phyloP scores from a whole-genome alignment of 371 early-diverging fungal genomes.

The Mortierella sp. region DNA sequence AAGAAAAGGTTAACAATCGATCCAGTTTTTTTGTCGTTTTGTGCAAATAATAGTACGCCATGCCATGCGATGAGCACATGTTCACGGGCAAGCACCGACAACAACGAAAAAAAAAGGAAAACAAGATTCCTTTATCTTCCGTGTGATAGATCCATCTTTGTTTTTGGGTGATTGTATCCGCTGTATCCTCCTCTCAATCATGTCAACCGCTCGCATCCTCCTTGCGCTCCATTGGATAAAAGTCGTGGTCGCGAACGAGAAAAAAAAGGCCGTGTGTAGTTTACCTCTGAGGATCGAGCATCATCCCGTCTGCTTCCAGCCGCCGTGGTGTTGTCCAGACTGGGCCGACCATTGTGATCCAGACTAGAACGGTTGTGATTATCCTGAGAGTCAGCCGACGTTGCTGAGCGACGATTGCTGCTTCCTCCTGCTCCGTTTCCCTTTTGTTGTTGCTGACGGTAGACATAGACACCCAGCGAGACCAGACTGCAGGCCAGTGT shows the following conservation, averaged over 20 bases:
- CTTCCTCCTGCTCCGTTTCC: constrained; percentile 10
- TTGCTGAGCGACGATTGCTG: constrained; percentile 9
- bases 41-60: not conserved
- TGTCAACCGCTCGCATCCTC: too few relatives aligned
- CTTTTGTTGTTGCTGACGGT: constrained; percentile 44
- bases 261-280: not conserved
- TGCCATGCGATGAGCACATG: not conserved
- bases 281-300: constrained; percentile 50
- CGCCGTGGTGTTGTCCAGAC: constrained; percentile 20
- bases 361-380: not conserved
- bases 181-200: not conserved
- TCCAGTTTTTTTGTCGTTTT: constrained; percentile 1
- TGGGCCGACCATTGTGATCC: constrained; percentile 16
- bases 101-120: not conserved
- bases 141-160: not conserved
- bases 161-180: not conserved
- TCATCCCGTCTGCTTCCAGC: constrained; percentile 10
- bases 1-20: not conserved
- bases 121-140: not conserved
- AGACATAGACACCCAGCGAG: constrained; percentile 57
- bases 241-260: not conserved
- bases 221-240: not conserved
- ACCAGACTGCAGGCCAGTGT: constrained; percentile 60
- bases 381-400: not conserved
- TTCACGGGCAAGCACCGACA: constrained; percentile 7